Conservation (phyloP, 805 yeast genomes). For the Metschnikowia arizonensis region DNA sequence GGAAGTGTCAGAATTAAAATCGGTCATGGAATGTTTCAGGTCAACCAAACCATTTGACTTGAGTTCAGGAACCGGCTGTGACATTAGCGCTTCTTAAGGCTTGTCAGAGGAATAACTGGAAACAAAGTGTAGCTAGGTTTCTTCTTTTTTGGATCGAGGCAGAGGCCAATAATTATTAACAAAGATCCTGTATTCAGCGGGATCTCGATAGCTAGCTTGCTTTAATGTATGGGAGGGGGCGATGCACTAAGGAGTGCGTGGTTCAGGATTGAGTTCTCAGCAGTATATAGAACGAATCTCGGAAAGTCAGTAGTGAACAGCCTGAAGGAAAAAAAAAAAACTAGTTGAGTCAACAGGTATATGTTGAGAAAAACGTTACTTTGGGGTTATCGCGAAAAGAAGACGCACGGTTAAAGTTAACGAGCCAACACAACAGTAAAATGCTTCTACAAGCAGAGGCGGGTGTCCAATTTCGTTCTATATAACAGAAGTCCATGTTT, state of each 20-base stretch:
- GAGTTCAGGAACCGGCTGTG: background rate
- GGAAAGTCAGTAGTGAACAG: background rate
- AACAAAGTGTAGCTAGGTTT: background rate
- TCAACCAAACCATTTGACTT: background rate
- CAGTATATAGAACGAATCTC: background rate
- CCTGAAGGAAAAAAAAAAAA: background rate
- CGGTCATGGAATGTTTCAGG: background rate
- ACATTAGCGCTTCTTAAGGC: background rate
- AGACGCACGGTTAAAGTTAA: conserved; percentile 4
- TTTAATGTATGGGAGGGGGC: too few species aligned
- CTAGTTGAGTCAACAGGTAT: background rate
- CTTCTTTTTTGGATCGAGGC: background rate
- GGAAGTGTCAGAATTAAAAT: background rate
- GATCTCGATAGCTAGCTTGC: background rate
- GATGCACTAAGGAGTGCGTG: background rate
- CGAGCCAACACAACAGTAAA: conserved; percentile 1
- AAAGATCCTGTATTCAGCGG: background rate
- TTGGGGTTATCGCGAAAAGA: conserved; percentile 4
- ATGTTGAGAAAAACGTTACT: conserved; percentile 4
- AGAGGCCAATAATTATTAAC: background rate
- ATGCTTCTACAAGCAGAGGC: background rate
- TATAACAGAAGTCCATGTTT: background rate
- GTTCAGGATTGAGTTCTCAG: background rate
- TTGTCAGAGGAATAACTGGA: background rate
- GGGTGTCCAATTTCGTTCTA: background rate